Evolutionary conservation across 2,329 filamentous ascomycete genomes (phyloP).

Genomic region (Cladophialophora bantiana): DNA sequence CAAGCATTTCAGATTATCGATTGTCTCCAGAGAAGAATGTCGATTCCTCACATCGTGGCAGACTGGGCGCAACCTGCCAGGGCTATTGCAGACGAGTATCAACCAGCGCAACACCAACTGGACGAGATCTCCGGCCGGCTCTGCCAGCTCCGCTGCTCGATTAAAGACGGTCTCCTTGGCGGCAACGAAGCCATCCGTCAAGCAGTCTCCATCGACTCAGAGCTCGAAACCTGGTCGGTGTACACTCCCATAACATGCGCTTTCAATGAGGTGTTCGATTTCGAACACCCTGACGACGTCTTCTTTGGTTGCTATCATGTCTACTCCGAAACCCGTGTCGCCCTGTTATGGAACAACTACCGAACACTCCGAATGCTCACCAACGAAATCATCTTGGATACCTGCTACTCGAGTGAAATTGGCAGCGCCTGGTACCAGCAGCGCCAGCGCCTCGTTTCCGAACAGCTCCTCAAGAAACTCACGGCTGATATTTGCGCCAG

Average conservation of each 20-base stretch:
- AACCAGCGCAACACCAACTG: neutral
- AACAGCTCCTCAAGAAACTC: conserved; percentile 2
- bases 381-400: neutral
- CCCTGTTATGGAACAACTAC: neutral
- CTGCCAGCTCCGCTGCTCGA: neutral
- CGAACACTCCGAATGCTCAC: neutral
- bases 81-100: neutral
- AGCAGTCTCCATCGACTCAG: neutral
- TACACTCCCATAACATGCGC: neutral
- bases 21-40: neutral
- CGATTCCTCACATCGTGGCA: neutral
- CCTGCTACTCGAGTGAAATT: neutral
- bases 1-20: neutral
- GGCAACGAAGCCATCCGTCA: neutral
- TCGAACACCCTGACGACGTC: neutral
- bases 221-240: neutral
- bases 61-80: neutral
- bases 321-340: conserved; percentile 1
- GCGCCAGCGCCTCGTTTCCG: neutral
- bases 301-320: neutral
- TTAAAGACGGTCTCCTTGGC: neutral
- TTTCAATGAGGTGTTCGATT: neutral
- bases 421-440: neutral
- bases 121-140: neutral
- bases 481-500: neutral